Conservation (phyloP, 176 grass and related monocot genomes). For the Paspalum notatum region DNA sequence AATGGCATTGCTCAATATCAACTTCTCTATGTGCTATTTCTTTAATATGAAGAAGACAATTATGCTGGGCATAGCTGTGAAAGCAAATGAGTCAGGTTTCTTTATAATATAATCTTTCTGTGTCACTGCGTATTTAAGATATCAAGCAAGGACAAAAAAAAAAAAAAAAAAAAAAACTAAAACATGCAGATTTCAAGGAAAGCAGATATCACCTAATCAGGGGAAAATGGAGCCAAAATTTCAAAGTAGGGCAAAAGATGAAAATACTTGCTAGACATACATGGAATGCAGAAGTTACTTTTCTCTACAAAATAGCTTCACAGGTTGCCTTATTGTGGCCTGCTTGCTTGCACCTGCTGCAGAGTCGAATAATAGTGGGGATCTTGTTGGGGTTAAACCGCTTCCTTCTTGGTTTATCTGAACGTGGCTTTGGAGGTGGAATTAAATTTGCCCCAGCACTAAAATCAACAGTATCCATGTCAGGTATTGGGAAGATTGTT, state of each 20-base stretch:
- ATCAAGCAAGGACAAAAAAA: background rate
- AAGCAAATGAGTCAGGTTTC: conserved; percentile 1
- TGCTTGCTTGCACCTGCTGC: conserved; percentile 89
- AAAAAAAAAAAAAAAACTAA: background rate
- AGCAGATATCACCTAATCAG: background rate
- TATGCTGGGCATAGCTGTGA: background rate
- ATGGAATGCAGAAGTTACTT: conserved; percentile 22
- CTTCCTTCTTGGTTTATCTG: conserved; percentile 88
- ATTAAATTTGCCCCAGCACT: conserved; percentile 60
- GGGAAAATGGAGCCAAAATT: background rate
- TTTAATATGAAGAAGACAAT: background rate
- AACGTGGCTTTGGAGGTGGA: conserved; percentile 68
- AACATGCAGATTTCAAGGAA: conserved; percentile 13
- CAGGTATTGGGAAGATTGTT: conserved; percentile 80
- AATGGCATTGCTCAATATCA: background rate
- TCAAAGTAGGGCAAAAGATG: background rate
- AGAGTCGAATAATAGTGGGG: conserved; percentile 67
- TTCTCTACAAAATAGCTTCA: conserved; percentile 67
- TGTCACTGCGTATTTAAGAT: conserved; percentile 13
- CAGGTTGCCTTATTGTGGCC: conserved; percentile 96
- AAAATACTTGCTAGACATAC: conserved; percentile 36
- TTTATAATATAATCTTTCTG: conserved; percentile 13
- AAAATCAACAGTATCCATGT: conserved; percentile 84
- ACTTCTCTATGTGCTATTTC: background rate
- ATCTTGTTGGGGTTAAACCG: conserved; percentile 80